phyloP scores from a whole-genome alignment of 2,329 filamentous ascomycete species.

The Phoma sp. region DNA sequence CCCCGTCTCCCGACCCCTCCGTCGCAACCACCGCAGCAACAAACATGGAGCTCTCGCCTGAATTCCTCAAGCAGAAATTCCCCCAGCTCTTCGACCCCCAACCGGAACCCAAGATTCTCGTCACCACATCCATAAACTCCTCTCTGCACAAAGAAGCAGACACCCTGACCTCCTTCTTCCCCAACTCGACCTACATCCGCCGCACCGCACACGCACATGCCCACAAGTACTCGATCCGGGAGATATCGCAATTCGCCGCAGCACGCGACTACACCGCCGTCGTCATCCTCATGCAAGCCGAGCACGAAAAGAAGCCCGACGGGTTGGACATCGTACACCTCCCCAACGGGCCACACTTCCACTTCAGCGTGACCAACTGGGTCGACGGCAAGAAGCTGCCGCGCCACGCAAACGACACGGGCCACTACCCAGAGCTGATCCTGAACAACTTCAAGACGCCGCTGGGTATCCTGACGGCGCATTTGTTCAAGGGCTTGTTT shows the following conservation, averaged over 20 bases:
- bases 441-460: slow-evolving; percentile 96
- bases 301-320: slow-evolving; percentile 74
- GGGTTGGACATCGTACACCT: slow-evolving; percentile 86
- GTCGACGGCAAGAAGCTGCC: slow-evolving; percentile 86
- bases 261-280: slow-evolving; percentile 86
- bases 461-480: slow-evolving; percentile 82
- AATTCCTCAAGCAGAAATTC: slow-evolving; percentile 67
- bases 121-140: slow-evolving; percentile 90
- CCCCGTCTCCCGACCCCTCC: slow-evolving; percentile 58
- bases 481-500: slow-evolving; percentile 81
- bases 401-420: slow-evolving; percentile 85
- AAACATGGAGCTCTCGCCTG: slow-evolving; percentile 66
- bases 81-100: slow-evolving; percentile 65
- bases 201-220: slow-evolving; percentile 83
- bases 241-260: slow-evolving; percentile 85
- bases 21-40: slow-evolving; percentile 61
- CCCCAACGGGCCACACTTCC: slow-evolving; percentile 86
- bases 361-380: slow-evolving; percentile 91
- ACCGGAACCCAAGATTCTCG: slow-evolving; percentile 79
- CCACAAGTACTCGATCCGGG: slow-evolving; percentile 89
- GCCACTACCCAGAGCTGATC: slow-evolving; percentile 87
- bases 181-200: slow-evolving; percentile 80
- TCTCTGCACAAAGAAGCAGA: slow-evolving; percentile 85
- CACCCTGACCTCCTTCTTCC: slow-evolving; percentile 81
- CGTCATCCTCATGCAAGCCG: slow-evolving; percentile 84